Evolutionary conservation across 768 basidiomycete species (phyloP).

Genomic region (Boletus eberwhitei): DNA sequence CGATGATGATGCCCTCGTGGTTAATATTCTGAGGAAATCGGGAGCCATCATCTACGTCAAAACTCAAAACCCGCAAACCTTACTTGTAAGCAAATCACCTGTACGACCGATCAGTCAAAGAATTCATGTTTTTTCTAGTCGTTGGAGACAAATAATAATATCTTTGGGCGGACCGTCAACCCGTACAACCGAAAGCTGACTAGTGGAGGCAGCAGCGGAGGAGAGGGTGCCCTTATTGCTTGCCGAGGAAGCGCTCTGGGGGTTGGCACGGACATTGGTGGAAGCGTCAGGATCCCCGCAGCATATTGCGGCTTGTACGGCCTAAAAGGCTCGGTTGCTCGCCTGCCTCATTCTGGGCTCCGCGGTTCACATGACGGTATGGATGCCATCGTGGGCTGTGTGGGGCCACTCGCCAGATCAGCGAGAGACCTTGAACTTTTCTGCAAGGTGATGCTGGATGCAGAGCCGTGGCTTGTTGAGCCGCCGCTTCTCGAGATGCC

Average conservation of each 20-base stretch:
- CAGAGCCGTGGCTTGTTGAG: slow-evolving; percentile 45
- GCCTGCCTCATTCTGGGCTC: slow-evolving; percentile 50
- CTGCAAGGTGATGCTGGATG: slow-evolving; percentile 44
- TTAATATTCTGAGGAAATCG: slow-evolving; percentile 42
- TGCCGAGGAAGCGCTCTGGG: slow-evolving; percentile 40
- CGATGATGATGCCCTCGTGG: slow-evolving; percentile 41
- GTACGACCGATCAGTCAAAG: background rate
- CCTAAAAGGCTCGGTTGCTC: slow-evolving; percentile 45
- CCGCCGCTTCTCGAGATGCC: slow-evolving; percentile 48
- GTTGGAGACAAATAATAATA: slow-evolving; percentile 51
- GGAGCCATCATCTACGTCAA: slow-evolving; percentile 46
- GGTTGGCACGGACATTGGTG: slow-evolving; percentile 49
- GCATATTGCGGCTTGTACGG: slow-evolving; percentile 42
- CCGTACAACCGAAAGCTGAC: slow-evolving; percentile 52
- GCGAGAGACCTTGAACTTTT: slow-evolving; percentile 48
- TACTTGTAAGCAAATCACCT: slow-evolving; percentile 37
- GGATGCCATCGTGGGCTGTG: slow-evolving; percentile 49
- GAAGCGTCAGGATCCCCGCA: slow-evolving; percentile 43
- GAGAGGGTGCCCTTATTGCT: slow-evolving; percentile 45
- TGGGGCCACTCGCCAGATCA: slow-evolving; percentile 48
- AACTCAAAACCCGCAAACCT: slow-evolving; percentile 48
- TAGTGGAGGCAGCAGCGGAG: slow-evolving; percentile 47
- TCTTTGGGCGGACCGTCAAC: slow-evolving; percentile 61
- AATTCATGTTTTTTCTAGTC: slow-evolving; percentile 33
- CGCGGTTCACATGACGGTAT: slow-evolving; percentile 50